Percentiles rank a stretch among this genome's conserved stretches.
phyloP scores from a whole-genome alignment of 768 basidiomycete species.

The Suillus variegatus region DNA sequence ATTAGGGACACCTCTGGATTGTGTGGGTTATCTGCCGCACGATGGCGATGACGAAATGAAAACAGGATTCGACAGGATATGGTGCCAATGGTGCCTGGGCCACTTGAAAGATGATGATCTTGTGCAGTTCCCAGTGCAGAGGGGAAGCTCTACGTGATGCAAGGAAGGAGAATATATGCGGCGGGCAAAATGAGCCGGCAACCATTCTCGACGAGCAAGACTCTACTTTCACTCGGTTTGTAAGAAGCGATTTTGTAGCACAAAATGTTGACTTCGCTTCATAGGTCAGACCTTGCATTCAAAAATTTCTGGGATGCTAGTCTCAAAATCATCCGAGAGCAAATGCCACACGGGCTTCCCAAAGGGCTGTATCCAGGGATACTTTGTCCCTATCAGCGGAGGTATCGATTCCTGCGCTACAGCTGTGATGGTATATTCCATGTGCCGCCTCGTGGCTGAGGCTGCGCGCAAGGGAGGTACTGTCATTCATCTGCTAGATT shows the following conservation, averaged over 20 bases:
- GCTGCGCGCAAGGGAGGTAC: constrained; percentile 74
- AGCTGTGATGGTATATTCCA: constrained; percentile 89
- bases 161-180: constrained; percentile 85
- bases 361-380: constrained; percentile 82
- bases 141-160: constrained; percentile 54
- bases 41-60: constrained; percentile 52
- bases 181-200: constrained; percentile 55
- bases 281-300: constrained; percentile 84
- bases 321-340: constrained; percentile 67
- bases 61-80: constrained; percentile 82
- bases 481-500: constrained; percentile 18
- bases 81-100: constrained; percentile 98
- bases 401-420: constrained; percentile 99
- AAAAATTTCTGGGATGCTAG: constrained; percentile 76
- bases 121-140: constrained; percentile 64
- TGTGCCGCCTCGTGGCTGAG: constrained; percentile 89
- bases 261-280: constrained; percentile 2
- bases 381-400: constrained; percentile 93
- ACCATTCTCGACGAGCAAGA: constrained; percentile 81
- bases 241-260: not conserved
- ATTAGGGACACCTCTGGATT: constrained; percentile 51
- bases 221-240: constrained; percentile 85
- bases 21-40: constrained; percentile 63
- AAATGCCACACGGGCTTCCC: constrained; percentile 83
- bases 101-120: constrained; percentile 81